These are phyloP conservation scores for Monilinia fructigena DNA, from an alignment of 2,329 filamentous ascomycete genomes.

Conservation along the genomic window DNA sequence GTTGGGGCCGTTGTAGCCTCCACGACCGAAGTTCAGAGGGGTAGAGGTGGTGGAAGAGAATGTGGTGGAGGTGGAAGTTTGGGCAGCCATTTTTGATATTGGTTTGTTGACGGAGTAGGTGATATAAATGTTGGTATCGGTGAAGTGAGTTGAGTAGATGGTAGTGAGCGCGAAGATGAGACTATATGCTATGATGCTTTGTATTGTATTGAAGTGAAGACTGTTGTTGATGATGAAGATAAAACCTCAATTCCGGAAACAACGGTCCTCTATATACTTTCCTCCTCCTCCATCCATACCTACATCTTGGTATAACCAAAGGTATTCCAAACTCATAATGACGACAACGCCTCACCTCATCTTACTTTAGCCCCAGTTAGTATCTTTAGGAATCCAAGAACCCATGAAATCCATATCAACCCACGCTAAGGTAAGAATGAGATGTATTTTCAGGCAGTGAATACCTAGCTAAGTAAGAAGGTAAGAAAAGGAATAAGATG, in stretches of 20 bases:
- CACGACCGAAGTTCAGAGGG: conserved; percentile 32
- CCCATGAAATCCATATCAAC: conserved; percentile 4
- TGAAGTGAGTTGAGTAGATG: neutral
- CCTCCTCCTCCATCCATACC: no score
- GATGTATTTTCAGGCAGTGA: neutral
- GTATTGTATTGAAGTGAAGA: conserved; percentile 1
- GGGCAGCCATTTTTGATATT: conserved; percentile 31
- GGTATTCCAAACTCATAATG: conserved; percentile 11
- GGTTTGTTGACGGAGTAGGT: conserved; percentile 15
- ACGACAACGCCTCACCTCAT: conserved; percentile 24
- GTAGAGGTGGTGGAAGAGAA: conserved; percentile 19
- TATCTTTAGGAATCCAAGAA: neutral
- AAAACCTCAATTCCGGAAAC: conserved; percentile 7
- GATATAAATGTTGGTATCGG: neutral
- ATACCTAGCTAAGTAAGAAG: conserved; percentile 1
- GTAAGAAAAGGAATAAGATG: neutral
- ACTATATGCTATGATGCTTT: neutral
- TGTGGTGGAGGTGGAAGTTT: conserved; percentile 18
- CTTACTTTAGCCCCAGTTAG: conserved; percentile 13
- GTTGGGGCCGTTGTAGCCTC: conserved; percentile 34
- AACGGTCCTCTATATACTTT: conserved; percentile 17
- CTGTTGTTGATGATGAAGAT: conserved; percentile 7
- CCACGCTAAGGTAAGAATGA: neutral
- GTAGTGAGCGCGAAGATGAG: neutral
- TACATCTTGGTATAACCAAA: neutral